Evolutionary conservation across 2,329 filamentous ascomycete genomes (phyloP), one percentile per base, ranked within the genome.

Genomic region (Aureobasidium lini): DNA sequence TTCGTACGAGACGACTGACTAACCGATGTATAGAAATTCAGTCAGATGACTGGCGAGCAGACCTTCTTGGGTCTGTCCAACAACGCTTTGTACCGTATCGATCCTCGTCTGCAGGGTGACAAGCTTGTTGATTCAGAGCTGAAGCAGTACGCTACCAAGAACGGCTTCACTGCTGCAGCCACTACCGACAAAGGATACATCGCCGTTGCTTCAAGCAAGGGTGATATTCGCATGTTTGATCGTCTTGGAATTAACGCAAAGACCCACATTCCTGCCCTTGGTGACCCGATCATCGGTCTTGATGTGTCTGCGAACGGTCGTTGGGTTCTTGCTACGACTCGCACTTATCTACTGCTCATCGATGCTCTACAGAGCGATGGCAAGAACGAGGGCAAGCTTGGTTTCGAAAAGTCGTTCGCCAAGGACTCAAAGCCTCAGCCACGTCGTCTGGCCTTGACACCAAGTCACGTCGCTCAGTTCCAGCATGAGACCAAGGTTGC

Each of bases 151-250:
- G 85, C 81, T 11, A 95, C 91, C 67, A 97, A 97, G 82, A 97
- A 97, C 69, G 92, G 95, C 68, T 99, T 99, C 75, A 96, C 92
- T 0, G 88, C 93, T 13, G 82, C 95, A 31, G 90, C 94, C 5
- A 97, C 94, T 0, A 99, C 94, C 0, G 91, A 95, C 69, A 93
- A 97, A 76, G 94, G 94, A 10, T 95, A 96, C 70, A 91, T 99
- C 64, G 94, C 94, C 4, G 92, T 99, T 7, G 93, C 94, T 0
- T 96, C 91, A 57, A 95, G 95, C 77, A 99, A 99, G 79, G 94
- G 94, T 66, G 94, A 99, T 66, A 91, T 99, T 63, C 90, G 94
- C 58, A 84, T 99, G 67, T 99, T 99, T 68, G 94, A 99, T 72
- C 89, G 92, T 16, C 84, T 99, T 2, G 94, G 94, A 13, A 95